These are phyloP conservation scores for Leptographium flavum DNA, from an alignment of 2,329 filamentous ascomycete species.

Conservation along the genomic window DNA sequence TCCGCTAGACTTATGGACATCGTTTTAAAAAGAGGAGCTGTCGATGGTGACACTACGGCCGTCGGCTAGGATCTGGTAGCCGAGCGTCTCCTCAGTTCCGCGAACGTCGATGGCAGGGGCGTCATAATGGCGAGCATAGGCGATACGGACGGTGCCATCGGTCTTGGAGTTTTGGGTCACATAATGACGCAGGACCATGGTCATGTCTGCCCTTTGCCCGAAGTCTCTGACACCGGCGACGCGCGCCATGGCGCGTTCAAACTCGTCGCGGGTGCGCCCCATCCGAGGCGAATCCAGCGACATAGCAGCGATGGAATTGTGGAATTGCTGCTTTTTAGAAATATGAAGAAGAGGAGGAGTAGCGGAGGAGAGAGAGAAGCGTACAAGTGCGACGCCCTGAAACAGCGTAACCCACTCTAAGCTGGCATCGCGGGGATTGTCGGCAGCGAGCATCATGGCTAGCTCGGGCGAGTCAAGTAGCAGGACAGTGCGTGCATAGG, in stretches of 20 bases:
- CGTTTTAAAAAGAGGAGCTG: background rate
- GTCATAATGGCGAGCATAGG: slow-evolving; percentile 7
- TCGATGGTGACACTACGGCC: slow-evolving; percentile 4
- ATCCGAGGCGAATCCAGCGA: slow-evolving; percentile 1
- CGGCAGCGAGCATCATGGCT: slow-evolving; percentile 3
- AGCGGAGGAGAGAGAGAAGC: background rate
- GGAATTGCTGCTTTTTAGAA: slow-evolving; percentile 5
- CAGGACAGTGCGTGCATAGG: slow-evolving; percentile 6
- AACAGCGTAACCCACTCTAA: slow-evolving; percentile 5
- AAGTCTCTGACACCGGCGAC: slow-evolving; percentile 5
- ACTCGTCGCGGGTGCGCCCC: slow-evolving; percentile 1
- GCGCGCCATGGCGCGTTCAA: slow-evolving; percentile 2
- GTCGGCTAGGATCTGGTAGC: slow-evolving; percentile 3
- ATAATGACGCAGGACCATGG: slow-evolving; percentile 4
- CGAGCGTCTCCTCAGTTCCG: slow-evolving; percentile 2
- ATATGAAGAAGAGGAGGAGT: background rate
- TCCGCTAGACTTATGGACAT: background rate
- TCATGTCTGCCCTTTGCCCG: slow-evolving; percentile 7
- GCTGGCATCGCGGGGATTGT: background rate
- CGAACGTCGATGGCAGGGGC: background rate
- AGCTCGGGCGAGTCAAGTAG: slow-evolving; percentile 10
- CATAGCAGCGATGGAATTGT: slow-evolving; percentile 9
- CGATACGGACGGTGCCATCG: slow-evolving; percentile 8
- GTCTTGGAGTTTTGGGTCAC: background rate
- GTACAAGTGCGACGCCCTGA: slow-evolving; percentile 4